A percentile compares a stretch with the other conserved stretches of the same genome.
phyloP scores from a whole-genome alignment of 1,284 basidiomycete genomes.

The Vanrija sp. region DNA sequence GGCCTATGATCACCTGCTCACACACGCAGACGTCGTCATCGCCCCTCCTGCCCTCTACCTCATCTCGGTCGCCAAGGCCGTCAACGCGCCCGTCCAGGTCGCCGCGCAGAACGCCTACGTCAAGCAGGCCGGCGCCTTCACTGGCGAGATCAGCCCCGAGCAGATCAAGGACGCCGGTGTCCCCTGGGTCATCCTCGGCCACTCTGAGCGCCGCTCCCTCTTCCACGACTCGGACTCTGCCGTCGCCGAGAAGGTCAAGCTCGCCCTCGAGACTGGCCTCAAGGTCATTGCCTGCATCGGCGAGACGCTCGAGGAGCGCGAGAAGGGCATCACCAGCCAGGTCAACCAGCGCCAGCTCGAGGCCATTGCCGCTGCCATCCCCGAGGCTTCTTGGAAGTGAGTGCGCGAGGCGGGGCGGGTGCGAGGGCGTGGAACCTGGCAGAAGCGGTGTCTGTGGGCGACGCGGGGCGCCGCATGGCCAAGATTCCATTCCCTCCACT shows the following conservation, averaged over 20 bases:
- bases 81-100: constrained; percentile 67
- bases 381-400: constrained; percentile 74
- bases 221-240: constrained; percentile 83
- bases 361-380: constrained; percentile 64
- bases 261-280: constrained; percentile 60
- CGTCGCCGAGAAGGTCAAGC: constrained; percentile 75
- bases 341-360: constrained; percentile 81
- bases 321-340: constrained; percentile 68
- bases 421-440: background rate
- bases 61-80: constrained; percentile 58
- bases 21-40: constrained; percentile 87
- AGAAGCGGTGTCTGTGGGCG: background rate
- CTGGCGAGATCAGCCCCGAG: constrained; percentile 83
- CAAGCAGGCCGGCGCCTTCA: constrained; percentile 85
- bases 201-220: constrained; percentile 91
- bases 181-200: constrained; percentile 93
- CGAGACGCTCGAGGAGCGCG: constrained; percentile 87
- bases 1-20: background rate
- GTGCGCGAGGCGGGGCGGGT: constrained; percentile 22
- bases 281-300: constrained; percentile 94
- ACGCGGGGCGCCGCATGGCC: background rate
- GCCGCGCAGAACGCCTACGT: constrained; percentile 90
- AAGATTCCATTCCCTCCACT: background rate
- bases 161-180: constrained; percentile 83
- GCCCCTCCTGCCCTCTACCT: constrained; percentile 87